Percentiles rank a stretch among this genome's conserved stretches.
These are phyloP conservation scores for Ceriops decandra DNA, from an alignment of 345 rosid species.

Conservation along the genomic window DNA sequence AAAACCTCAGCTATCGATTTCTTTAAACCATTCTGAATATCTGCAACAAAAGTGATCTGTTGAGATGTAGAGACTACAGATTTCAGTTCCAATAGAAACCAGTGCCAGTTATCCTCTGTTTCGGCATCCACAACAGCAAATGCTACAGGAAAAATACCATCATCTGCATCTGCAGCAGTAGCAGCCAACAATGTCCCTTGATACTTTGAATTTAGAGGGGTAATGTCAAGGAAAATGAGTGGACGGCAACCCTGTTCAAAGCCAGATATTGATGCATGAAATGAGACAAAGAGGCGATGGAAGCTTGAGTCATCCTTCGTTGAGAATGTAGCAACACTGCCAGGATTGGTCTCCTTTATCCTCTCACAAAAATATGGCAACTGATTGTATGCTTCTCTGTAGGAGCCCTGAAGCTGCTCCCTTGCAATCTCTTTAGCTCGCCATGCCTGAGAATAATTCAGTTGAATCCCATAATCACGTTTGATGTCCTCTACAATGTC, in stretches of 20 bases:
- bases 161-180: conserved; percentile 70
- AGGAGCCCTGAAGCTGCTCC: conserved; percentile 95
- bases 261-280: conserved; percentile 77
- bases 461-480: conserved; percentile 82
- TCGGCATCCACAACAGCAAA: conserved; percentile 80
- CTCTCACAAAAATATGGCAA: conserved; percentile 79
- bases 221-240: conserved; percentile 73
- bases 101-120: conserved; percentile 80
- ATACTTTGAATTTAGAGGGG: conserved; percentile 69
- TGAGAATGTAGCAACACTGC: conserved; percentile 64
- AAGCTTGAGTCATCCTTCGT: conserved; percentile 92
- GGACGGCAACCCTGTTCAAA: conserved; percentile 88
- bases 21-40: conserved; percentile 68
- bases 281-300: conserved; percentile 79
- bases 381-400: conserved; percentile 77
- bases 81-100: conserved; percentile 78
- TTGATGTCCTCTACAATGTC: conserved; percentile 83
- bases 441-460: conserved; percentile 94
- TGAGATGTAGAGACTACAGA: conserved; percentile 49
- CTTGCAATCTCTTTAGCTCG: conserved; percentile 88
- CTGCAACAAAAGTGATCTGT: conserved; percentile 76
- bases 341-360: conserved; percentile 92
- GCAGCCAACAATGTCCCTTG: conserved; percentile 77
- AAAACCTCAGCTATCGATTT: conserved; percentile 60
- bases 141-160: conserved; percentile 76